phyloP scores from a whole-genome alignment of 2,329 filamentous ascomycete genomes.

The Celoporthe dispersa region DNA sequence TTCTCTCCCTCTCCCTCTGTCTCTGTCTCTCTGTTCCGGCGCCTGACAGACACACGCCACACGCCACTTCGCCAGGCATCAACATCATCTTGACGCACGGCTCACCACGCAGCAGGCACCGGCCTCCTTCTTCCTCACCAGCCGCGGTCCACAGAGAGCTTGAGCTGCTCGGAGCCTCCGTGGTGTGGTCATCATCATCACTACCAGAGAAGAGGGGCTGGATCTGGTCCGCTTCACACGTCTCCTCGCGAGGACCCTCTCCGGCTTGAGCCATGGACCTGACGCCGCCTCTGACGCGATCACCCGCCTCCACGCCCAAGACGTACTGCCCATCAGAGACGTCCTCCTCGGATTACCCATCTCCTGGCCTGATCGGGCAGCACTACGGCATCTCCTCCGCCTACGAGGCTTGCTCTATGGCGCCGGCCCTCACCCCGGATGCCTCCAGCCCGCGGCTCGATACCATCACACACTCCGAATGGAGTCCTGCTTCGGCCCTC shows the following conservation, averaged over 20 bases:
- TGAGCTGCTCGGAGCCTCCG: neutral
- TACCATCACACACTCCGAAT: conserved; percentile 48
- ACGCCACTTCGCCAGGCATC: neutral
- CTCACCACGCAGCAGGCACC: neutral
- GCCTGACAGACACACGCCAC: neutral
- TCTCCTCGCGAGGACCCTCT: neutral
- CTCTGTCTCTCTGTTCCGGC: neutral
- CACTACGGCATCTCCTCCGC: conserved; percentile 49
- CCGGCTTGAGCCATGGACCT: conserved; percentile 48
- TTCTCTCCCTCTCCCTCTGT: neutral
- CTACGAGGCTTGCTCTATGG: conserved; percentile 46
- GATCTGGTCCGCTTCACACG: neutral
- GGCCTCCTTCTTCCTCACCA: neutral
- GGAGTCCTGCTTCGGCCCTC: conserved; percentile 47
- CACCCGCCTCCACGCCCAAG: conserved; percentile 48
- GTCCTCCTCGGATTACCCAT: conserved; percentile 51
- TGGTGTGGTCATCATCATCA: neutral
- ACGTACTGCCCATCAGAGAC: conserved; percentile 50
- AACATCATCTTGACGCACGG: neutral
- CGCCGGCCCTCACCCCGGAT: conserved; percentile 42
- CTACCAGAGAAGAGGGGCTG: neutral
- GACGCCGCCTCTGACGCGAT: conserved; percentile 53
- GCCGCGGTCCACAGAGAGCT: neutral
- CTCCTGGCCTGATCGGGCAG: conserved; percentile 48
- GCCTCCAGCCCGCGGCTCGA: conserved; percentile 45